A percentile compares a stretch with the other conserved stretches of the same genome.
Evolutionary conservation across 208 protist species (phyloP).

Genomic region (Tritrichomonas musculus): DNA sequence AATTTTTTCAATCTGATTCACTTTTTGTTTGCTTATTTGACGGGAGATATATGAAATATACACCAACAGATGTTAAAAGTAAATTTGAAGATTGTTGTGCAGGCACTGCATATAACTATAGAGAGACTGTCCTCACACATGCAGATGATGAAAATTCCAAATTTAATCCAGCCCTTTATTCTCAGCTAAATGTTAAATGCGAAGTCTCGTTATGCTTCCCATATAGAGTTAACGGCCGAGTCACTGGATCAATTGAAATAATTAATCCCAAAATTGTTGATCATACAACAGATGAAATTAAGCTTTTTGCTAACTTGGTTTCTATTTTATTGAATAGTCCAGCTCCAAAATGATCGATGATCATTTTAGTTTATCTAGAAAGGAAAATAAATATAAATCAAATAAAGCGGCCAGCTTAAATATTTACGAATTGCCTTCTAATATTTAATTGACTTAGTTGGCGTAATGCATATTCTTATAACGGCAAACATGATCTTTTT

Average conservation of each 20-base stretch:
- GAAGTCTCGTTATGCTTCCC: neutral
- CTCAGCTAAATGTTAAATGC: neutral
- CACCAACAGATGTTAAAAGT: neutral
- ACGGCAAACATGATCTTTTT: too few species aligned
- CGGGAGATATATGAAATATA: conserved; percentile 26
- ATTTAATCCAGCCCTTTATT: neutral
- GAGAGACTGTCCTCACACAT: neutral
- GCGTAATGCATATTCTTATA: too few species aligned
- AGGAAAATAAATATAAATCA: too few species aligned
- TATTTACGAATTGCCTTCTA: too few species aligned
- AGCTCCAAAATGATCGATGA: too few species aligned
- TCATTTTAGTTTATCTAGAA: too few species aligned
- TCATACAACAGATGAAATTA: too few species aligned
- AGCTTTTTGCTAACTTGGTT: too few species aligned
- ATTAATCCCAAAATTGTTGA: neutral
- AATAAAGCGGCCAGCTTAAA: too few species aligned
- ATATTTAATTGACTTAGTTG: too few species aligned
- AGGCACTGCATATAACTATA: neutral
- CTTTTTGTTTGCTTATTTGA: neutral
- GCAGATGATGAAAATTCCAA: neutral
- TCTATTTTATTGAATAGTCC: too few species aligned
- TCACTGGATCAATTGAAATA: neutral
- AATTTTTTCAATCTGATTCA: neutral
- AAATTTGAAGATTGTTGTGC: conserved; percentile 17
- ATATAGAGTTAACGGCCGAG: neutral